Evolutionary conservation across 148 eudicot species (phyloP).

Genomic region (Dianthus caryophyllus): DNA sequence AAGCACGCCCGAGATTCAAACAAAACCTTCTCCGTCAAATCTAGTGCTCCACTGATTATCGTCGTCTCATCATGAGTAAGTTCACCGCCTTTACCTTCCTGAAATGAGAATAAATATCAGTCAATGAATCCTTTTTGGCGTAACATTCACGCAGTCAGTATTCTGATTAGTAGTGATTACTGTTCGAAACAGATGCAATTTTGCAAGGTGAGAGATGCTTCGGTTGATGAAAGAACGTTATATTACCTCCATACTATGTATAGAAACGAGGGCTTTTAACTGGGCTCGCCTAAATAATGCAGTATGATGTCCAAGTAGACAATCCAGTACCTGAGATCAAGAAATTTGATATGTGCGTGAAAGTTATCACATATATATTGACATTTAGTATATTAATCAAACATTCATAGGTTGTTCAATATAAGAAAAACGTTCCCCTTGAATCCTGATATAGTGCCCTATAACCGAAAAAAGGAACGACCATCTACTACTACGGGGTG

Average conservation of each 20-base stretch:
- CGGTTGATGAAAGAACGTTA: background rate
- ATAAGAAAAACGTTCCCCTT: background rate
- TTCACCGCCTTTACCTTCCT: slow-evolving; percentile 55
- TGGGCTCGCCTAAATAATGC: slow-evolving; percentile 90
- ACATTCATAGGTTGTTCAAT: background rate
- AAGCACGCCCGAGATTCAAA: background rate
- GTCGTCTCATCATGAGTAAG: slow-evolving; percentile 47
- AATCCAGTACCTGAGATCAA: slow-evolving; percentile 66
- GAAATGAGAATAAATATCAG: slow-evolving; percentile 10
- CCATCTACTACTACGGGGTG: too few species aligned
- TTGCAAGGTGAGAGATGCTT: background rate
- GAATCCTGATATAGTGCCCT: background rate
- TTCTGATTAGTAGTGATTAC: background rate
- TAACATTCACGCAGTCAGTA: background rate
- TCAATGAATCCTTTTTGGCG: background rate
- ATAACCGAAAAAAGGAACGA: too few species aligned
- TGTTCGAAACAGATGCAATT: background rate
- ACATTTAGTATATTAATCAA: background rate
- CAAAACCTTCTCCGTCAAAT: slow-evolving; percentile 43
- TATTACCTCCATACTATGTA: slow-evolving; percentile 87
- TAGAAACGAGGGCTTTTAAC: slow-evolving; percentile 87
- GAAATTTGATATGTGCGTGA: slow-evolving; percentile 5
- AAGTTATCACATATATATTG: background rate
- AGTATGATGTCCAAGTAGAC: slow-evolving; percentile 67
- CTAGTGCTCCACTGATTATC: slow-evolving; percentile 47